phyloP scores from a whole-genome alignment of 371 early-diverging fungal genomes.

The Mucor piriformis region DNA sequence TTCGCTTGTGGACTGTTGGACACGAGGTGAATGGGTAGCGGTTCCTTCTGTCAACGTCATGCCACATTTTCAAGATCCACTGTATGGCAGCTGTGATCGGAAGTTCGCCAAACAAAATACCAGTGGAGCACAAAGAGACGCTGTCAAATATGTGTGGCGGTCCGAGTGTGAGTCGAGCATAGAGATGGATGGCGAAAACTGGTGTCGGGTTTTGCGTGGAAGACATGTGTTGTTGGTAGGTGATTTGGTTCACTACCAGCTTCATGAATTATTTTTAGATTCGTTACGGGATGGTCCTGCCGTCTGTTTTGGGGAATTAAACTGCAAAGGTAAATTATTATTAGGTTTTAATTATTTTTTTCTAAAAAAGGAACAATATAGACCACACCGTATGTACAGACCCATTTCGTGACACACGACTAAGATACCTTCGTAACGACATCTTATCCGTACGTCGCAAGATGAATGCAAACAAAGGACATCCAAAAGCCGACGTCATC shows the following conservation, averaged over 20 bases:
- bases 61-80: conserved; percentile 49
- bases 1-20: conserved; percentile 33
- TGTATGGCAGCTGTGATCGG: conserved; percentile 44
- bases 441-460: conserved; percentile 44
- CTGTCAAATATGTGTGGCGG: conserved; percentile 36
- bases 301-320: conserved; percentile 60
- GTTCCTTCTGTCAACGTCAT: conserved; percentile 7
- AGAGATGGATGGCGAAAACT: conserved; percentile 16
- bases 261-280: conserved; percentile 59
- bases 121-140: conserved; percentile 18
- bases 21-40: conserved; percentile 28
- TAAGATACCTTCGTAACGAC: conserved; percentile 61
- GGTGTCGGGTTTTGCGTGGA: conserved; percentile 42
- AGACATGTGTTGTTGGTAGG: conserved; percentile 54
- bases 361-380: too few species aligned
- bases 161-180: conserved; percentile 17
- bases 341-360: too few species aligned
- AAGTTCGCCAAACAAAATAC: conserved; percentile 13
- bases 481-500: conserved; percentile 38
- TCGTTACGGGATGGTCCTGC: conserved; percentile 48
- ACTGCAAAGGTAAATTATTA: conserved; percentile 49
- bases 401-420: conserved; percentile 25
- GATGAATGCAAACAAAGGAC: conserved; percentile 32
- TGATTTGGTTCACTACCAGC: conserved; percentile 60
- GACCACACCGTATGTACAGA: conserved; percentile 47